Evolutionary conservation across 2,329 filamentous ascomycete genomes (phyloP), one percentile per base, ranked within the genome.

Genomic region (Simplicillium aogashimaense): DNA sequence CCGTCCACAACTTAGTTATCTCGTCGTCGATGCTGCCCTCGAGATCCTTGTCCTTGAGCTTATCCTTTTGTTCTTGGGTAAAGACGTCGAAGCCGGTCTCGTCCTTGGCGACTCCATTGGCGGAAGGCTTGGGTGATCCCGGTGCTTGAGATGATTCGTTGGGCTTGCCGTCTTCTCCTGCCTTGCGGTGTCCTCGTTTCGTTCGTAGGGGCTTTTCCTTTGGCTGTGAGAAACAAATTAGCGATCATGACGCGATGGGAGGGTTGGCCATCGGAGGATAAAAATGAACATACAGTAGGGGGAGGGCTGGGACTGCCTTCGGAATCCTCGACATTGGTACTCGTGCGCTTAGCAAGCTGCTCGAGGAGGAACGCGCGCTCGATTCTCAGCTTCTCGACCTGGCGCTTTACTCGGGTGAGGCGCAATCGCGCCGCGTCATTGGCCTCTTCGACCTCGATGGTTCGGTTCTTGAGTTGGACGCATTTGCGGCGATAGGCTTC

Each of bases 401-500:
- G 84, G 47, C 89, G 81, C 60, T 85, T 81, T 45, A 94, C 77
- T 36, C 89, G 83, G 32, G 76, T 70, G 47, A 95, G 83, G 38
- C 87, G 83, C 39, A 86, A 69, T 40, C 86, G 78, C 36, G 86
- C 83, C 42, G 84, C 76, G 53, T 95, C 88, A 60, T 95, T 95
- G 55, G 87, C 83, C 44, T 87, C 81, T 59, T 97, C 89, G 52
- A 97, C 86, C 59, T 95, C 89, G 58, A 81, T 84, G 47, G 92
- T 86, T 45, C 92, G 84, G 53, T 86, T 84, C 66, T 94, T 94
- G 16, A 98, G 76, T 53, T 94, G 85, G 57, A 95, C 87, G 62
- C 90, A 97, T 77, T 98, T 97, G 48, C 86, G 79, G 54, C 92
- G 88, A 65, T 97, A 98, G 38, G 90, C 89, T 59, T 90, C 83